Conservation (phyloP, 495 filamentous ascomycete genomes). For the Lophium mytilinum region DNA sequence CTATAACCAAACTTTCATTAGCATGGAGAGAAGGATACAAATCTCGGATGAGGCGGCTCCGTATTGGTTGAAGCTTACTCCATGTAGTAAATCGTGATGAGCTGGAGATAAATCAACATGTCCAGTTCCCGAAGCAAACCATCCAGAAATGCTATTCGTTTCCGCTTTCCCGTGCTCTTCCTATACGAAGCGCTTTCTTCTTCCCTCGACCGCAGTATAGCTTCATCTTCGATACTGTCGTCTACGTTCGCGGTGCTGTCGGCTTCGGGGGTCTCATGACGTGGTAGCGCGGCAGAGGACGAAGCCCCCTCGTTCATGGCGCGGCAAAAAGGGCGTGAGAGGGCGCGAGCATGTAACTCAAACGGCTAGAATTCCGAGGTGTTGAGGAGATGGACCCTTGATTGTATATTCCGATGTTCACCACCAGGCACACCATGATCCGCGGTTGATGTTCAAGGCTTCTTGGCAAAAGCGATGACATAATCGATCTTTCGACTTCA, state of each 20-base stretch:
- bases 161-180: constrained; percentile 39
- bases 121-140: constrained; percentile 66
- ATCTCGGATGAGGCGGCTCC: too few relatives aligned
- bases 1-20: constrained; percentile 35
- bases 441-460: neutral
- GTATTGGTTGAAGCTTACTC: constrained; percentile 53
- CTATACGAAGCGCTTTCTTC: constrained; percentile 25
- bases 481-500: constrained; percentile 1
- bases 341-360: constrained; percentile 3
- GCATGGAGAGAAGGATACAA: too few relatives aligned
- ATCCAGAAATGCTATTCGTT: constrained; percentile 57
- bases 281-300: constrained; percentile 38
- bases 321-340: constrained; percentile 27
- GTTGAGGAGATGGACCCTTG: too few relatives aligned
- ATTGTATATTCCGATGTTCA: too few relatives aligned
- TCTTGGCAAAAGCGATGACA: constrained; percentile 8
- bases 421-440: too few relatives aligned
- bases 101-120: constrained; percentile 69
- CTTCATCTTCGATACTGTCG: constrained; percentile 17
- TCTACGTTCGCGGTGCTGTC: constrained; percentile 23
- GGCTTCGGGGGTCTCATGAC: constrained; percentile 12
- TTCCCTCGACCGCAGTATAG: constrained; percentile 14
- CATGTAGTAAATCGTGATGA: constrained; percentile 81
- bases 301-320: constrained; percentile 61
- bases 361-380: neutral